Evolutionary conservation across 2,329 filamentous ascomycete genomes (phyloP), one percentile per base, ranked within the genome.

Genomic region (Leptographium lundbergii): DNA sequence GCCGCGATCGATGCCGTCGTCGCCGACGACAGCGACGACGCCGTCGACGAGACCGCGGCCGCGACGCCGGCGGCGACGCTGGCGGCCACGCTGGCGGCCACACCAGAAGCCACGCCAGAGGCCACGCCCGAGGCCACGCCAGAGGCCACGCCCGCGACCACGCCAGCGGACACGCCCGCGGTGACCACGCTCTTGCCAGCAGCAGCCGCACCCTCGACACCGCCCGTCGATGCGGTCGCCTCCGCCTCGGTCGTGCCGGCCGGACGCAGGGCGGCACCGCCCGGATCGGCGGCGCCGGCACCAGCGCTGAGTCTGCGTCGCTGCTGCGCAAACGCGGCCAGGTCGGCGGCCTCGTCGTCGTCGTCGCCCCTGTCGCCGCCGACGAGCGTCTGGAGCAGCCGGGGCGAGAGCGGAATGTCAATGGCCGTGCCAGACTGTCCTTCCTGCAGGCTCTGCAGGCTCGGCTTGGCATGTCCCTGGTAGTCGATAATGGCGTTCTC

Each of bases 401-500:
- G 78, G 4, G 87, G 87, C 0, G 86, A 89, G 1, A 85, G 75
- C 0, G 87, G 87, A 50, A 90, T 90, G 63, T 88, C 85, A 58
- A 89, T 89, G 1, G 86, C 32, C 32, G 32, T 34, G 32, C 32
- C 10, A 9, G 32, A 34, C 9, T 9, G 9, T 9, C 10, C 6
- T 10, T 34, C 32, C 32, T 9, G 9, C 9, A 34, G 36, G 13
- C 36, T 17, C 36, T 17, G 13, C 50, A 13, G 24, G 14, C 32
- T 53, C 27, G 1, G 25, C 7, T 27, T 29, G 29, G 25, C 5
- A 10, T 34, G 17, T n/a, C 39, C 61, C 22, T 51, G 39, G 67
- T 90, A 87, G 63, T 89, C 87, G 51, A 85, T 84, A 61, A 94
- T 89, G 57, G 89, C 94, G 67, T 95, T 91, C 63, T 94, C 90